Evolutionary conservation across 2,329 filamentous ascomycete species (phyloP), one percentile per base, ranked within the genome.

Genomic region (Aspergillus brasiliensis): DNA sequence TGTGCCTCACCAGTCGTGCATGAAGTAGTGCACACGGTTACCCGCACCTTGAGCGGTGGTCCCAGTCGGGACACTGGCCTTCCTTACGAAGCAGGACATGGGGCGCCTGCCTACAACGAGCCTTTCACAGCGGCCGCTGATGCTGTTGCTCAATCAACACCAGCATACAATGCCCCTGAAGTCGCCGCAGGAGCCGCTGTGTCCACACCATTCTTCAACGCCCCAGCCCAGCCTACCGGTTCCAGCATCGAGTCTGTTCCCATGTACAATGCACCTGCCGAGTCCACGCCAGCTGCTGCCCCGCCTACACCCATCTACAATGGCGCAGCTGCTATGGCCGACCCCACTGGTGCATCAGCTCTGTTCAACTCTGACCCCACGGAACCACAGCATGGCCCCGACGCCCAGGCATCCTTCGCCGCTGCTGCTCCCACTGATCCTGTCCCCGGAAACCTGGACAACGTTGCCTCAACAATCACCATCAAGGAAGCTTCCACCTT

Each of bases 1-100:
- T 25, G 21, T 17, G 5, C 57, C 53, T 48, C 59, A 51, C 2
- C 51, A 53, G 37, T n/a, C 7, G 53, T 59, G 1, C 63, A 67
- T 11, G 62, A 73, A 48, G 62, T 73, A 17, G 67, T 72, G 5
- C 69, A 58, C 46, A 73, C 71, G 0, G 63, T 73, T 19, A 73
- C 70, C n/a, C 65, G 64, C 59, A 72, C 69, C 2, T 13, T 57
- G 47, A 19, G 27, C 28, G 23, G 31, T 42, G 2, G 31, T 7
- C 21, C 54, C 13, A 67, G 63, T 2, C 31, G 31, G 31, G 38
- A 64, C 46, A 68, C 65, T 17, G 56, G 64, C 15, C 58, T 58
- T 23, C 34, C 34, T 28, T 8, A 56, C 10, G 17, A 34, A 13
- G 44, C 5, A 17, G 23, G 31, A 25, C 28, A 31, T 38, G 23